Evolutionary conservation across 208 protist species (phyloP).

Genomic region (Leishmania tarentolae): DNA sequence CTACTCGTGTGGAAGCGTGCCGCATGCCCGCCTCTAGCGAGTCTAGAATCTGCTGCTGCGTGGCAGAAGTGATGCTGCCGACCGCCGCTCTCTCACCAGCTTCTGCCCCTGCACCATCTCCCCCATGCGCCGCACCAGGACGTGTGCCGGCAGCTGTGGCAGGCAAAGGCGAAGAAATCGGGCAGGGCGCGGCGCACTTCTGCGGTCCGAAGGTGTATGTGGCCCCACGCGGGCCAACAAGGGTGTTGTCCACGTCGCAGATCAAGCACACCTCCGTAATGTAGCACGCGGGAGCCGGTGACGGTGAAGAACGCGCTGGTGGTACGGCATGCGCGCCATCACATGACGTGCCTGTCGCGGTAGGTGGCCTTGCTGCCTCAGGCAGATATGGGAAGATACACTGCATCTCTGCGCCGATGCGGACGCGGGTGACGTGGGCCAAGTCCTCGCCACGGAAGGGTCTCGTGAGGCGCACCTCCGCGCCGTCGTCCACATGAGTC

Average conservation of each 20-base stretch:
- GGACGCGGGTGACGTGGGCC: slow-evolving; percentile 37
- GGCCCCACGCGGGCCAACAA: slow-evolving; percentile 67
- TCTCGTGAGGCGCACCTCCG: slow-evolving; percentile 21
- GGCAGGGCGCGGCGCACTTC: slow-evolving; percentile 54
- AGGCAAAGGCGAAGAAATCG: neutral
- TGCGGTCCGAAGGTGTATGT: slow-evolving; percentile 78
- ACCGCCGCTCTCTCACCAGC: slow-evolving; percentile 43
- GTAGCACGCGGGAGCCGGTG: neutral
- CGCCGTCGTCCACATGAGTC: neutral
- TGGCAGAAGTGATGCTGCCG: slow-evolving; percentile 33
- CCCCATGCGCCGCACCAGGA: neutral
- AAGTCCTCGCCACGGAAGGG: slow-evolving; percentile 67
- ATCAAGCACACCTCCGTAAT: slow-evolving; percentile 54
- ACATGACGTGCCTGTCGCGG: neutral
- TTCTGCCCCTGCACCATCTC: neutral
- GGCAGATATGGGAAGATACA: slow-evolving; percentile 24
- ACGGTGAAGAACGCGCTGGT: neutral
- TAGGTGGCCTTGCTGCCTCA: neutral
- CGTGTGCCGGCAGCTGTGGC: neutral
- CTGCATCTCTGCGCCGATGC: slow-evolving; percentile 27
- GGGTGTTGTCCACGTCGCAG: slow-evolving; percentile 76
- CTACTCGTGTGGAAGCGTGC: slow-evolving; percentile 46
- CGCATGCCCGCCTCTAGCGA: slow-evolving; percentile 59
- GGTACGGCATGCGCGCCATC: neutral
- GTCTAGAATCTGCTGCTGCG: slow-evolving; percentile 42